Evolutionary conservation across 202 grass and related monocot species (phyloP).

Genomic region (Panicum hallii): DNA sequence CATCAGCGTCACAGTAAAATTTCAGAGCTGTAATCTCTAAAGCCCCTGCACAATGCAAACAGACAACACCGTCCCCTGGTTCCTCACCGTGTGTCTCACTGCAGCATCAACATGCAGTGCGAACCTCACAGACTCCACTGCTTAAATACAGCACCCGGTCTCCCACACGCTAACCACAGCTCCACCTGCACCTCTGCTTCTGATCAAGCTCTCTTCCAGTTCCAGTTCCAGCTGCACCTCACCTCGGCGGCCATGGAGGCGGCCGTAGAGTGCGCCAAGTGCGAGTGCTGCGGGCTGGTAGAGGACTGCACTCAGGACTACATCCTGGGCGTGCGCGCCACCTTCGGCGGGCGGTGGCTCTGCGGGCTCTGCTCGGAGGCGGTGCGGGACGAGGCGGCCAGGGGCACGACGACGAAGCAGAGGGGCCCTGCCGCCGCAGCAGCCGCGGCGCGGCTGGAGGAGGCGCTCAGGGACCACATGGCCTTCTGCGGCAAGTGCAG

Average conservation of each 20-base stretch:
- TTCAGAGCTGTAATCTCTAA: neutral
- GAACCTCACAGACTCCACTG: slow-evolving; percentile 17
- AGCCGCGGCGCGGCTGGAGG: slow-evolving; percentile 49
- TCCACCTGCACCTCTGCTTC: neutral
- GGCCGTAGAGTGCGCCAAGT: slow-evolving; percentile 70
- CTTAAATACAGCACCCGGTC: slow-evolving; percentile 25
- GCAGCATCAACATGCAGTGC: slow-evolving; percentile 22
- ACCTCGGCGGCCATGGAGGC: slow-evolving; percentile 48
- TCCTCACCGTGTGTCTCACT: neutral
- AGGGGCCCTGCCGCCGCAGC: neutral
- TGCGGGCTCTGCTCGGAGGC: slow-evolving; percentile 94
- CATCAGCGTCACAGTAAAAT: neutral
- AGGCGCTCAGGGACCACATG: slow-evolving; percentile 70
- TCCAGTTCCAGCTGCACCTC: neutral
- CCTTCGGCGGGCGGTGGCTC: slow-evolving; percentile 82
- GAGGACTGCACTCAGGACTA: slow-evolving; percentile 84
- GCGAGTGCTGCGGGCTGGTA: slow-evolving; percentile 73
- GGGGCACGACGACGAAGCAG: slow-evolving; percentile 49
- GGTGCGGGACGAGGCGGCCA: slow-evolving; percentile 67
- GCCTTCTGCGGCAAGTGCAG: slow-evolving; percentile 70
- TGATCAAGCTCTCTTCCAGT: neutral
- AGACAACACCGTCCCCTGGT: neutral
- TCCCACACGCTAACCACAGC: neutral
- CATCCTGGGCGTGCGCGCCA: slow-evolving; percentile 68
- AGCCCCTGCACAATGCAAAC: neutral